Base-by-base conservation (phyloP, 2,329 filamentous ascomycete genomes). In the Aspergillus amoenus region DNA sequence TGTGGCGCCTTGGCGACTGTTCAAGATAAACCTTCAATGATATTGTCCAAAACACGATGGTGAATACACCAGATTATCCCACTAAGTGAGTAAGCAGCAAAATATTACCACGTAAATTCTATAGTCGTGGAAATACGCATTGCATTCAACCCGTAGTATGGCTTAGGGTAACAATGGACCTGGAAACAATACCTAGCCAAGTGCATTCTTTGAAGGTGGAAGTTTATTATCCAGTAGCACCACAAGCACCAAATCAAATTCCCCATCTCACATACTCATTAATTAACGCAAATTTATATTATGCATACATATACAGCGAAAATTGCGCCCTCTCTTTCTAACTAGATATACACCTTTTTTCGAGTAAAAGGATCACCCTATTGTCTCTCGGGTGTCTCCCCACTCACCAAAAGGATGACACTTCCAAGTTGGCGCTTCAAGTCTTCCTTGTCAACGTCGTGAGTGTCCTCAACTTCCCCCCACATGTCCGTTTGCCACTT, bases 381-480 rank as follows among this genome's bases (percentile, higher is more conserved):
- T 34, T 2, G 27, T 39, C 30, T 42, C 32, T 63, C 64, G 74
- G 42, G 65, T 65, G 37, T 67, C 61, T 75, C 71, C 1, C 89
- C 89, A 55, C 85, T 87, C 9, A 97, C 89, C 49, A 97, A 77
- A 68, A 97, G 71, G 15, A 96, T 82, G 11, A 91, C 90, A 71
- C 91, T 95, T 13, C 93, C 94, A 58, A 97, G 78, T 77, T 97
- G 94, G 68, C 93, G 83, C 70, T 86, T 84, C 63, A 97, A 66
- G 74, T 99, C 94, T 75, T 96, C 93, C 74, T 88, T 90, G 68
- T 96, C 89, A 1, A 99, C 94, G 79, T 99, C 94, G 76, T 99
- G 94, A 27, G 93, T 96, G 75, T 99, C 93, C 73, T 99, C 94
- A 1, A 99, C 94, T 79, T 96, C 93, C 8, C 94, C 94, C 93